Evolutionary conservation across 441 rosid species (phyloP), one percentile per base, ranked within the genome.

Genomic region (Populus trichocarpa): DNA sequence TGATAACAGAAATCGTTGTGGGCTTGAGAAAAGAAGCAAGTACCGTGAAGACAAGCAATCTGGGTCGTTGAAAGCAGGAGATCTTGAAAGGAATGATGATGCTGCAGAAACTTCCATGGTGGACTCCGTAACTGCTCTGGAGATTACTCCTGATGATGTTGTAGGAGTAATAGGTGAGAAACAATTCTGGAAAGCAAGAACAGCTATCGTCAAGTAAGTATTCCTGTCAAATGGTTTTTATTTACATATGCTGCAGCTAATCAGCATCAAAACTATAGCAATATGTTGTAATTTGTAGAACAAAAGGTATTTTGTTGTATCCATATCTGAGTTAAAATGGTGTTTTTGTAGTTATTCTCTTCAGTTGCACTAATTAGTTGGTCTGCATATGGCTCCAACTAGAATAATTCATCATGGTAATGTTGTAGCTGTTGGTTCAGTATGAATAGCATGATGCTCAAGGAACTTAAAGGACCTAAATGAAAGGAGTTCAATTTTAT

Each of bases 111-210:
- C 85, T 75, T 89, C 92, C 26, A 81, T 88, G 82, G 84, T 86
- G 81, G 92, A 92, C 81, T 89, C 92, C 42, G 33, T 75, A 67
- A 86, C 89, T 14, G 85, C 87, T 81, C 33, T 77, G 69, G 89
- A 84, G 78, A 75, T 92, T 59, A 83, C 91, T 63, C 97, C 98
- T 20, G 95, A 91, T 83, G 93, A 91, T 53, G 89, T 92, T 36
- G 97, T 90, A 32, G 94, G 88, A 79, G 77, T 87, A 72, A 84
- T 95, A 78, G 98, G 99, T 78, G 97, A 91, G 78, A 90, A 88
- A 82, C 92, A 82, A 84, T 95, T 95, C 80, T 95, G 93, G 96
- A 90, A 89, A 81, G 96, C 99, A 28, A 92, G 99, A 84, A 87
- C 83, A 85, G 87, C 85, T 14, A 90, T 95, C 79, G 86, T 82